Conservation (phyloP, 1,139 yeast genomes). For the Pichia sp. region DNA sequence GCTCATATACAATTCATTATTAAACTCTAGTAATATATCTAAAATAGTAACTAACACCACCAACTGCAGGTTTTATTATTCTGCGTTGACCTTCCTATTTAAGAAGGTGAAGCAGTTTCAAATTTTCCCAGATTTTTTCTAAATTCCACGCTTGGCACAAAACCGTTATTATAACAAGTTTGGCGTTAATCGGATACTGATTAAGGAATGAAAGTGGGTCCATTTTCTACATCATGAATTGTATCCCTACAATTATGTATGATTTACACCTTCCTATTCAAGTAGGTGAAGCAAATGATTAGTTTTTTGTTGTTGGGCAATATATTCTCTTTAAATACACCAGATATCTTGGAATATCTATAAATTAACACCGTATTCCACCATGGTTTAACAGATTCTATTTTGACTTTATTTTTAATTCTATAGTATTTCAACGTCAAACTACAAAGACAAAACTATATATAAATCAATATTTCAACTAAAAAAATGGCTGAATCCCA, state of each 20-base stretch:
- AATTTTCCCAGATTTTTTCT: background rate
- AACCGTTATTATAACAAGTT: background rate
- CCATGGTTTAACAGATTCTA: background rate
- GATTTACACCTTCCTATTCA: conserved; percentile 8
- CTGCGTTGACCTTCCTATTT: conserved; percentile 2
- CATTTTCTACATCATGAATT: no score
- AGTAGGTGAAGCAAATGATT: conserved; percentile 2
- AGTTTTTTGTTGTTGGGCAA: background rate
- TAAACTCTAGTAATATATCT: no score
- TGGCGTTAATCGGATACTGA: no score
- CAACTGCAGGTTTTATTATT: no score
- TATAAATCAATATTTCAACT: background rate
- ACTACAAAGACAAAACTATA: background rate
- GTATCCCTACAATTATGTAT: background rate
- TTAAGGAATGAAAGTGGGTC: background rate
- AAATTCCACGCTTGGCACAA: background rate
- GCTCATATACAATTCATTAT: no score
- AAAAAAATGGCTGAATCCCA: conserved; percentile 25
- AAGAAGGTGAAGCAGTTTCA: background rate
- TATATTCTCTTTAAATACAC: background rate
- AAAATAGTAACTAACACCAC: no score
- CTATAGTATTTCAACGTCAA: background rate
- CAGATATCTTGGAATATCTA: background rate
- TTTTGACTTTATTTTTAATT: background rate
- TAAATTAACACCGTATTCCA: background rate